Evolutionary conservation across 108 stramenopile species (phyloP).

Genomic region (Skeletonema menzelii): DNA sequence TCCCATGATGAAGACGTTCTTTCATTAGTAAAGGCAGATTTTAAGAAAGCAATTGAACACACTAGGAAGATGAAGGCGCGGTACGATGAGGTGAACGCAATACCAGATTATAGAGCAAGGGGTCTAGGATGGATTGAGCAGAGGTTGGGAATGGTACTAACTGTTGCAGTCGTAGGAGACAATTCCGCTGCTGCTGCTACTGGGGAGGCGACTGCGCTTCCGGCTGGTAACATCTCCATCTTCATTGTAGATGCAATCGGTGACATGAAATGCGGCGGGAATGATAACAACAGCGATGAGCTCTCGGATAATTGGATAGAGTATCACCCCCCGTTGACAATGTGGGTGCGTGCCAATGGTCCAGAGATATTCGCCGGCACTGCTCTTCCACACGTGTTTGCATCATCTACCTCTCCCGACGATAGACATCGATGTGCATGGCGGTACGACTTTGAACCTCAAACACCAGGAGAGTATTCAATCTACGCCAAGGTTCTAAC

Average conservation of each 20-base stretch:
- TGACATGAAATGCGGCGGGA: conserved; percentile 7
- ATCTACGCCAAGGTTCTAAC: conserved; percentile 33
- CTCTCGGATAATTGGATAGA: conserved; percentile 15
- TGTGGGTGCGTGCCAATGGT: conserved; percentile 55
- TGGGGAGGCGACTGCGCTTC: background rate
- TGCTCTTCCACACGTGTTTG: conserved; percentile 6
- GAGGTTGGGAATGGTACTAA: conserved; percentile 22
- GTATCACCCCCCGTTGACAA: conserved; percentile 30
- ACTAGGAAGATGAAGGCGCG: conserved; percentile 13
- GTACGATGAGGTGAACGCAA: conserved; percentile 5
- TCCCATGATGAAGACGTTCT: background rate
- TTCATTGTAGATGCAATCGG: conserved; percentile 27
- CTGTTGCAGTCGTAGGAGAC: conserved; percentile 5
- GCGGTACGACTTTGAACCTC: conserved; percentile 10
- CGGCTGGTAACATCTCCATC: conserved; percentile 5
- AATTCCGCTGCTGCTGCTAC: background rate
- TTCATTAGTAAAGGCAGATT: background rate
- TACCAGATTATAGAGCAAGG: conserved; percentile 21
- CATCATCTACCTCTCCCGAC: background rate
- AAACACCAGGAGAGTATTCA: conserved; percentile 7
- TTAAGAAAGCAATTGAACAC: background rate
- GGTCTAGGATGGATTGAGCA: conserved; percentile 30
- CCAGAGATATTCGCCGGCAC: conserved; percentile 40
- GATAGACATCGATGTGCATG: conserved; percentile 13
- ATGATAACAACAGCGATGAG: background rate